These are phyloP conservation scores for Anisodus tanguticus DNA, from an alignment of 257 asterid species.

Conservation along the genomic window DNA sequence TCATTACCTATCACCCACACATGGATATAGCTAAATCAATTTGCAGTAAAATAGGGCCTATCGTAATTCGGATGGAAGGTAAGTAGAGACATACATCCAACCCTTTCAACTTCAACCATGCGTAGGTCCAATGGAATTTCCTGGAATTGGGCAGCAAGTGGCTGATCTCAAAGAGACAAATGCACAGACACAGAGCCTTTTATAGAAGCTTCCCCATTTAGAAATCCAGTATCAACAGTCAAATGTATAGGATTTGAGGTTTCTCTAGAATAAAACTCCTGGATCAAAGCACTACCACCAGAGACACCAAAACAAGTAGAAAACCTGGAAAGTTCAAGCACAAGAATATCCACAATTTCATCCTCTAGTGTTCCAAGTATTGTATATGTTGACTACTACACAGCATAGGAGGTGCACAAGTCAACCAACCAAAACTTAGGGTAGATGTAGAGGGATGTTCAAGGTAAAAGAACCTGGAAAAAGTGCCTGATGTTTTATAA, in stretches of 20 bases:
- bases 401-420: not conserved
- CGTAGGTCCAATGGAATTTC: conserved; percentile 86
- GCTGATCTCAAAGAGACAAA: conserved; percentile 86
- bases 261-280: conserved; percentile 77
- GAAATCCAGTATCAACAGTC: conserved; percentile 77
- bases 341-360: not conserved
- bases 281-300: conserved; percentile 81
- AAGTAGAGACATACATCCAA: conserved; percentile 72
- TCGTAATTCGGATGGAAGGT: conserved; percentile 36
- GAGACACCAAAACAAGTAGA: conserved; percentile 81
- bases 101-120: conserved; percentile 86
- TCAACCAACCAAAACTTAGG: not conserved
- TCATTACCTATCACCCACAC: conserved; percentile 26
- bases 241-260: conserved; percentile 76
- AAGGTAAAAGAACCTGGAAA: conserved; percentile 14
- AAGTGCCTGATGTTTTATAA: not conserved
- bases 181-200: conserved; percentile 59
- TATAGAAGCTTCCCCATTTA: conserved; percentile 56
- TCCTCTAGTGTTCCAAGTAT: not conserved
- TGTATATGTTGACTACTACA: not conserved
- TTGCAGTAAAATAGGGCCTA: conserved; percentile 40
- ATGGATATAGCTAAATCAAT: conserved; percentile 61
- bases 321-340: conserved; percentile 55
- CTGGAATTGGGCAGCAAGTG: conserved; percentile 91
- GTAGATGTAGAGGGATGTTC: not conserved